Percentiles rank a stretch among this genome's conserved stretches.
Conservation (phyloP, 176 grass and related monocot genomes). For the Tuctoria greenei region DNA sequence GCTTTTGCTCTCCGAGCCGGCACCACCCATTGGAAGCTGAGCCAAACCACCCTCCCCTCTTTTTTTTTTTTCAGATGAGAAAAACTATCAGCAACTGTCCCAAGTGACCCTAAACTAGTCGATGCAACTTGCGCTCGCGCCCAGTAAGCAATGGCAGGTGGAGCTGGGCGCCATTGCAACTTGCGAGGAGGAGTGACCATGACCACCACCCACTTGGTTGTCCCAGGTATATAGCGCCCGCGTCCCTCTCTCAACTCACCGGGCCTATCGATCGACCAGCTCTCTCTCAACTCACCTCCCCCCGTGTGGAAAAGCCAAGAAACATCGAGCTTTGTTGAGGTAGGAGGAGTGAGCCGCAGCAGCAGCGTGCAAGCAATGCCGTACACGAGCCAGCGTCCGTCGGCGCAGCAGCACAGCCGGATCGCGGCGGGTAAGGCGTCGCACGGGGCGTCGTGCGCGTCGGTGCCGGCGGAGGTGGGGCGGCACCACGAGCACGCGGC, state of each 20-base stretch:
- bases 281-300: no score
- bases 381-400: slow-evolving; percentile 40
- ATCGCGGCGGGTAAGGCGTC: slow-evolving; percentile 4
- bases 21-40: slow-evolving; percentile 50
- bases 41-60: slow-evolving; percentile 12
- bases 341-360: not conserved
- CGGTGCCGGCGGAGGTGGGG: slow-evolving; percentile 54
- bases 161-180: slow-evolving; percentile 20
- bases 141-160: slow-evolving; percentile 33
- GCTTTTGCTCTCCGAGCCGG: not conserved
- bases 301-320: not conserved
- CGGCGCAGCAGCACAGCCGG: slow-evolving; percentile 46
- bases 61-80: not conserved
- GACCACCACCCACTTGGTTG: slow-evolving; percentile 36
- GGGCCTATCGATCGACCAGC: not conserved
- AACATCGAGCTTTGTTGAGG: not conserved
- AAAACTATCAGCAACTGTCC: slow-evolving; percentile 18
- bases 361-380: slow-evolving; percentile 32
- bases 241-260: not conserved
- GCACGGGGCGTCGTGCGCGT: slow-evolving; percentile 43
- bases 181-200: slow-evolving; percentile 17
- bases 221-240: slow-evolving; percentile 33
- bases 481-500: slow-evolving; percentile 51
- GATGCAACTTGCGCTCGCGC: slow-evolving; percentile 40
- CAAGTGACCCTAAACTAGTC: slow-evolving; percentile 2